phyloP scores from a whole-genome alignment of 176 grass and related monocot species.

The Rhynchospora pubera region DNA sequence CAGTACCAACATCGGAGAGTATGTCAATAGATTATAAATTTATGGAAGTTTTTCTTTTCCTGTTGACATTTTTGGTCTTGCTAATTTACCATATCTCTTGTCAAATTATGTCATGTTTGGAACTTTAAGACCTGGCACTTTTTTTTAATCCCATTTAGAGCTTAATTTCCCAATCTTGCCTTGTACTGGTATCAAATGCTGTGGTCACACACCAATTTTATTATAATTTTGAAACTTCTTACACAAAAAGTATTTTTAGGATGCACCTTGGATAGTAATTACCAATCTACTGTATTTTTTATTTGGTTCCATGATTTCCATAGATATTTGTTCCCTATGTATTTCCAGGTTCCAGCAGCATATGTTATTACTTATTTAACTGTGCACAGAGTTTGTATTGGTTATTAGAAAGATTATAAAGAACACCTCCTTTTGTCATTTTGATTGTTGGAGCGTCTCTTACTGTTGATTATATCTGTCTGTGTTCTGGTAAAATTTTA shows the following conservation, averaged over 20 bases:
- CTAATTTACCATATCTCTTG: neutral
- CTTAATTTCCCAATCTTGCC: neutral
- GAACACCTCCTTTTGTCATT: neutral
- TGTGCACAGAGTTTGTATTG: neutral
- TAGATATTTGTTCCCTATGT: neutral
- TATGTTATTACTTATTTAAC: neutral
- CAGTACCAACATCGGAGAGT: conserved; percentile 58
- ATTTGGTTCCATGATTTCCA: neutral
- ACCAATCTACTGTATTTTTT: neutral
- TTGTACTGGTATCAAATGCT: no score
- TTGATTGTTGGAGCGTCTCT: neutral
- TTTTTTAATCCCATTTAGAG: neutral
- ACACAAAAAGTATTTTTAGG: no score
- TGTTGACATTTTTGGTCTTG: neutral
- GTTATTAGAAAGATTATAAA: neutral
- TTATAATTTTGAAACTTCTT: no score
- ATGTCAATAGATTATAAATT: conserved; percentile 20
- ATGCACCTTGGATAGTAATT: neutral
- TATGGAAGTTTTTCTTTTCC: neutral
- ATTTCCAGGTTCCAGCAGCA: neutral
- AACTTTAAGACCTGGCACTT: neutral
- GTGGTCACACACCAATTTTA: no score
- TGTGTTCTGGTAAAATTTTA: neutral
- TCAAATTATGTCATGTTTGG: neutral
- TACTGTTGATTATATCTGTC: neutral